Evolutionary conservation across 2,329 filamentous ascomycete species (phyloP), one percentile per base, ranked within the genome.

Genomic region (Colletotrichum endophyticum): DNA sequence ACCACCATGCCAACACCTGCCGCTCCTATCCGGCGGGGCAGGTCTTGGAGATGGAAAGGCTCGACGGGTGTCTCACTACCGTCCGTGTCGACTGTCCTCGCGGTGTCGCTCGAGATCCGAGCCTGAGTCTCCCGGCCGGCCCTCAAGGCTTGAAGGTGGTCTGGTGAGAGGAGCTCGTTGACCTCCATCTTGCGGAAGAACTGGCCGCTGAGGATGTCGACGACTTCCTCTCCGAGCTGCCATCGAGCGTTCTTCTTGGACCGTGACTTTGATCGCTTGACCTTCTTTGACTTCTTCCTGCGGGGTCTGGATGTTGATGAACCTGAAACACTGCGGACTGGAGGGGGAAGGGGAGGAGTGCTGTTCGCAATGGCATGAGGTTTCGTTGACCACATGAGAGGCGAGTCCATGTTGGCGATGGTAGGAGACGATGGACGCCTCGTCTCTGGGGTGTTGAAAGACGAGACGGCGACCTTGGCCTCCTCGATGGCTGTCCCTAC

Each of bases 111-210:
- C 57, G 80, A 82, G 59, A 72, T 73, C 30, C 79, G 80, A 28
- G 72, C 79, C 57, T 84, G 82, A 30, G 83, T 83, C 49, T 85
- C 81, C 22, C 86, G 83, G 70, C 84, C 73, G 19, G 63, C 28
- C 30, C 70, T 70, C 49, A 78, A 36, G 8, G 68, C 70, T 28
- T 76, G 68, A 7, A 78, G 70, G 49, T 88, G 87, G 39, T 87
- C 86, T 22, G 90, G 88, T 13, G 90, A 89, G 15, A 92, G 82
- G 85, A 92, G 91, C 83, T 93, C 91, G 68, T 92, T 89, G 0
- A 87, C 91, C 77, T 93, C 90, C 70, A 90, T 86, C 63, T 87
- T 87, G 77, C 87, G 87, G 80, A 93, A 92, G 62, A 90, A 85
- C 59, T 89, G 89, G 22, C 88, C 88, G 57, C 85, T 89, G 75